Evolutionary conservation across 2,329 filamentous ascomycete species (phyloP), one percentile per base, ranked within the genome.

Genomic region (Myriosclerotinia duriaeana): DNA sequence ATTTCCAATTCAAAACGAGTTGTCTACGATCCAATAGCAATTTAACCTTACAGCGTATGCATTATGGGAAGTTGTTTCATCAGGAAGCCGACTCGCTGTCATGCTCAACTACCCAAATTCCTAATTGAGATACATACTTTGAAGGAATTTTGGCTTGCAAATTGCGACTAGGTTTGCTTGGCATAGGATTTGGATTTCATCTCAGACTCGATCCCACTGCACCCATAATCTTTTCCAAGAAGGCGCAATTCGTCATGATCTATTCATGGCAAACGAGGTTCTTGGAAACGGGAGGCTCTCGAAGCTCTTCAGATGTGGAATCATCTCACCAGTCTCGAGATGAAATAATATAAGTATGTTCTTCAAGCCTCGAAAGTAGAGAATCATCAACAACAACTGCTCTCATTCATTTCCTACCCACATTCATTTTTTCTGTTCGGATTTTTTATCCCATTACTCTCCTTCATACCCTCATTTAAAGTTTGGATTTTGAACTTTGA

Each of bases 391-490:
- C 63, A 65, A 58, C 44, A 60, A 60, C 63, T 65, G 60, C 63
- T 65, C 63, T 60, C 63, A 65, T 53, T 53, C 63, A 60, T 65
- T 65, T 65, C 44, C 26, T 20, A 65, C 34, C 30, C 44, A 65
- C 63, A 42, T 52, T 65, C 63, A 65, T 65, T 64, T 34, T 11
- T 60, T 60, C 30, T 15, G 44, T 65, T 60, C 46, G 63, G 54
- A 44, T 22, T 55, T 65, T 55, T 65, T 11, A 42, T 65, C 63
- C 63, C 63, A 60, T 60, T 44, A 65, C 63, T 65, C 50, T 65
- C 63, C 36, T 65, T 65, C 44, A 60, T 60, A 53, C 17, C 46
- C 60, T 65, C 44, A 60, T 65, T 60, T 60, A 15, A 22, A 34
- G 42, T 44, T 30, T 44, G 48, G 5, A 34, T 5, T 34, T 34